A percentile compares a stretch with the other conserved stretches of the same genome.
These are phyloP conservation scores for Globisporangium canariense DNA, from an alignment of 352 stramenopile genomes.

Conservation along the genomic window DNA sequence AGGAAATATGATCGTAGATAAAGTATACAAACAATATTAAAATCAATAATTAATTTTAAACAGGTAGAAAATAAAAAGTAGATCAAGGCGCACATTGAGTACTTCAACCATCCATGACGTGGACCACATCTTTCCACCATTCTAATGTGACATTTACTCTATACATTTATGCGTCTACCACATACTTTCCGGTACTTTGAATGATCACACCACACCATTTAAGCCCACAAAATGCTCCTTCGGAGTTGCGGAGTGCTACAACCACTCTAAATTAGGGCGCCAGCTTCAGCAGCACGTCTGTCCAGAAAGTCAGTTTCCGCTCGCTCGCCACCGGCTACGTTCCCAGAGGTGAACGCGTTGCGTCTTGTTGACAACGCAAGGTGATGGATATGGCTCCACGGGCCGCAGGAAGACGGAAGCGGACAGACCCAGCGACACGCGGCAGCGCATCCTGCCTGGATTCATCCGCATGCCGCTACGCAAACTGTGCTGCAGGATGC, in stretches of 20 bases:
- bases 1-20: no score
- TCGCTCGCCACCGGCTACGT: background rate
- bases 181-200: background rate
- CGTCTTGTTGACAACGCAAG: background rate
- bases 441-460: background rate
- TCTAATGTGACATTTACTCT: no score
- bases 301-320: constrained; percentile 1
- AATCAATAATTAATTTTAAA: no score
- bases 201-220: background rate
- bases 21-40: no score
- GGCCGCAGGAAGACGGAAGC: background rate
- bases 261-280: background rate
- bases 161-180: no score
- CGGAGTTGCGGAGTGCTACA: no score
- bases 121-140: no score
- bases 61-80: no score
- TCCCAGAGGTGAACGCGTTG: background rate
- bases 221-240: background rate
- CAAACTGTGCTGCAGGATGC: background rate
- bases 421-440: constrained; percentile 5
- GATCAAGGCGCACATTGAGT: no score
- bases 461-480: background rate
- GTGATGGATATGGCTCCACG: constrained; percentile 4
- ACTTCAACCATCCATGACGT: no score
- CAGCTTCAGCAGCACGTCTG: background rate